These are phyloP conservation scores for Emmonsiellopsis sp. DNA, from an alignment of 2,329 filamentous ascomycete species.

Conservation along the genomic window DNA sequence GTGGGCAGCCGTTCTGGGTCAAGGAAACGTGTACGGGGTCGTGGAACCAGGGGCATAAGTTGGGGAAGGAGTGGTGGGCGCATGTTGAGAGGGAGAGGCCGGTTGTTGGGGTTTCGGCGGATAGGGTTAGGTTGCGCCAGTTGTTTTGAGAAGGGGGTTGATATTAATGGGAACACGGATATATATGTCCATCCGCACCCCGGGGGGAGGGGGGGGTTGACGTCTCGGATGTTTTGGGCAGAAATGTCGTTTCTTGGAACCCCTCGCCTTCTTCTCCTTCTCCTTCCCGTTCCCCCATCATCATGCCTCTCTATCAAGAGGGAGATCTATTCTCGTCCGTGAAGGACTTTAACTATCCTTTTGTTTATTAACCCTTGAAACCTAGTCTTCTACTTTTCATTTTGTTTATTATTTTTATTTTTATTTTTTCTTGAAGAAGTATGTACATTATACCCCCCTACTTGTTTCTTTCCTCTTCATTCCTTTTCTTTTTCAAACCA, in stretches of 20 bases:
- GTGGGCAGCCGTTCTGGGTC: conserved; percentile 22
- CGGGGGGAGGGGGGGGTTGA: no score
- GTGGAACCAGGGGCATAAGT: conserved; percentile 30
- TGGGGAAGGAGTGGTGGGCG: conserved; percentile 36
- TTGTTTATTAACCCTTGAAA: conserved; percentile 4
- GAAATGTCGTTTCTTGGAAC: no score
- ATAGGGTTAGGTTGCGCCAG: conserved; percentile 1
- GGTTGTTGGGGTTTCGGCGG: neutral
- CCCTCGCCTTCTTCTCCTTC: no score
- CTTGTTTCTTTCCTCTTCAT: neutral
- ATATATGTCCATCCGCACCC: conserved; percentile 13
- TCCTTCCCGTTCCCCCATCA: no score
- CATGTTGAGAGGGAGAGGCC: conserved; percentile 34
- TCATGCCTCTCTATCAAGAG: no score
- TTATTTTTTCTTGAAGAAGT: conserved; percentile 2
- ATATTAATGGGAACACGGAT: neutral
- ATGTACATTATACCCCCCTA: neutral
- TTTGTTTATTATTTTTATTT: conserved; percentile 1
- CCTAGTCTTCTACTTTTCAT: no score
- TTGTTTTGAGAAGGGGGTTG: conserved; percentile 1
- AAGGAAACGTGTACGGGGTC: conserved; percentile 35
- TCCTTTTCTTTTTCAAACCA: neutral
- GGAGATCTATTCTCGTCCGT: no score
- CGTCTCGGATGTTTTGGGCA: no score
- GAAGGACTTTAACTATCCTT: no score